A percentile compares a stretch with the other conserved stretches of the same genome.
phyloP scores from a whole-genome alignment of 768 basidiomycete species.

The Kwoniella bestiolae region DNA sequence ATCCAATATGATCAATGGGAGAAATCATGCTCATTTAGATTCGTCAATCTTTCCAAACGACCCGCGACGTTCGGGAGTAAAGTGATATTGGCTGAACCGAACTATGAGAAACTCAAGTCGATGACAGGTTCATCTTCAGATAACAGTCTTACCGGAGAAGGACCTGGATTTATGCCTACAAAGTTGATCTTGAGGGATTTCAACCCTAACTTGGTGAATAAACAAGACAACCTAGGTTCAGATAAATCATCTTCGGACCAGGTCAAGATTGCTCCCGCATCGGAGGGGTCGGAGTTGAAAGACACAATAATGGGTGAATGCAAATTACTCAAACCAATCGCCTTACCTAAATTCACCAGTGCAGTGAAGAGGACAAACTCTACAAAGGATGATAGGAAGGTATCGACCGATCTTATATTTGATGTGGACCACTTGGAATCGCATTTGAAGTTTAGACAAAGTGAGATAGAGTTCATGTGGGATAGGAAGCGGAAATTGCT shows the following conservation, averaged over 20 bases:
- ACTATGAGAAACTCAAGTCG: neutral
- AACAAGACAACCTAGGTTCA: neutral
- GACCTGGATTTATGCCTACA: neutral
- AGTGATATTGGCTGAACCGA: neutral
- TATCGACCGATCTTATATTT: neutral
- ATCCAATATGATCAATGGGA: neutral
- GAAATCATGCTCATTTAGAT: neutral
- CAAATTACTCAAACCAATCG: conserved; percentile 8
- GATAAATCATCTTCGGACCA: neutral
- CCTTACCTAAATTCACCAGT: neutral
- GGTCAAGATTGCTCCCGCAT: no score
- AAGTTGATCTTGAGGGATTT: neutral
- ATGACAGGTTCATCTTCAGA: neutral
- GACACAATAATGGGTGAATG: neutral
- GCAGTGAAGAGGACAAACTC: neutral
- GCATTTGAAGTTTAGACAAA: conserved; percentile 1
- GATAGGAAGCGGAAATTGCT: neutral
- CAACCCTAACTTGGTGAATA: neutral
- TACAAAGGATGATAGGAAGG: neutral
- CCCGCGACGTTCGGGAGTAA: neutral
- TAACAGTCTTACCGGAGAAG: no score
- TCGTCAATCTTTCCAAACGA: neutral
- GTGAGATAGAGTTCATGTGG: neutral
- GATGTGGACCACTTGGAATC: neutral
- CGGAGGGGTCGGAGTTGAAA: neutral